Evolutionary conservation across 2,329 filamentous ascomycete species (phyloP).

Genomic region (Calonectria hongkongensis): DNA sequence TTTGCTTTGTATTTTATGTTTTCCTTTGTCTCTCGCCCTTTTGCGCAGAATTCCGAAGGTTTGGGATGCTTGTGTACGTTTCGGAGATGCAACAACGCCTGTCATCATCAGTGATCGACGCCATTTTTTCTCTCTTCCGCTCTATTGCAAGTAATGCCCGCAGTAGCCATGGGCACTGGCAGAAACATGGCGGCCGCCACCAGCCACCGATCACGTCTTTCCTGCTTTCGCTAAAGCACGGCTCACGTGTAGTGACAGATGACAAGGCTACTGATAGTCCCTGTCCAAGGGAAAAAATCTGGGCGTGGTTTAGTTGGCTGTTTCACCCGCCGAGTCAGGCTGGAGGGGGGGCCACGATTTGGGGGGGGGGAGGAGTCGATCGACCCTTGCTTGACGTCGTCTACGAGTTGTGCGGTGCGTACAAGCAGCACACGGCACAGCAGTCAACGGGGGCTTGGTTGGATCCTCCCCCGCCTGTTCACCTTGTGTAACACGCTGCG

Average conservation of each 20-base stretch:
- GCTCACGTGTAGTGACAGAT: conserved; percentile 13
- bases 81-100: conserved; percentile 11
- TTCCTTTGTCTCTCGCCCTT: neutral
- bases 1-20: neutral
- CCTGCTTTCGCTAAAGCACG: conserved; percentile 19
- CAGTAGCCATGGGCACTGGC: neutral
- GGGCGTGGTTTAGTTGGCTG: neutral
- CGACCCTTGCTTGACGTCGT: neutral
- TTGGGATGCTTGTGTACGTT: neutral
- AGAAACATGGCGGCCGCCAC: conserved; percentile 25
- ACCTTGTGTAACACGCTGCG: conserved; percentile 9
- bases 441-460: conserved; percentile 1
- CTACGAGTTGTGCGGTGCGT: neutral
- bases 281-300: conserved; percentile 4
- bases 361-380: neutral
- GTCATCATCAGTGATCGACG: conserved; percentile 12
- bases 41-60: neutral
- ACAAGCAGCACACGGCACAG: conserved; percentile 1
- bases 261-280: conserved; percentile 2
- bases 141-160: conserved; percentile 2
- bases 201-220: conserved; percentile 22
- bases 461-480: conserved; percentile 15
- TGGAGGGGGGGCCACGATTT: neutral
- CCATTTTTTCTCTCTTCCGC: neutral
- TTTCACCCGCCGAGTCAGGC: conserved; percentile 20